Percentiles rank a stretch among this genome's conserved stretches.
phyloP scores from a whole-genome alignment of 2,329 filamentous ascomycete genomes.

The Cryphonectria nitschkei region DNA sequence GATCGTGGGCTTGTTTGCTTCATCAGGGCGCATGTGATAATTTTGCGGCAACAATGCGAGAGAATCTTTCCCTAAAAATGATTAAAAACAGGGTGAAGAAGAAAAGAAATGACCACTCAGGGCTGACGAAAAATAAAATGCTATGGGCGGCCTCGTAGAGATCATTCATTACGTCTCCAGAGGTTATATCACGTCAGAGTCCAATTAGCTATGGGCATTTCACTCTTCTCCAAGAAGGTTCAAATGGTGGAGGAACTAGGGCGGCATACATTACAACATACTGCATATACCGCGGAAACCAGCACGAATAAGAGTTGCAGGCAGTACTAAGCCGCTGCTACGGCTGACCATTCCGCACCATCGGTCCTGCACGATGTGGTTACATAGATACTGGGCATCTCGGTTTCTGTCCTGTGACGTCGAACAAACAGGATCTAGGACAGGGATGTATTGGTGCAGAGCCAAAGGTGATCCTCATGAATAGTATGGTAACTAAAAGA shows the following conservation, averaged over 20 bases:
- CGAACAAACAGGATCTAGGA: neutral
- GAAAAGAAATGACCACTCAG: neutral
- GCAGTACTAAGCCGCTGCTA: neutral
- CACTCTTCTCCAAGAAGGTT: neutral
- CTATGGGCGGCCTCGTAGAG: neutral
- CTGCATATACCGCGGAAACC: neutral
- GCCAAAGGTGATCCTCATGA: neutral
- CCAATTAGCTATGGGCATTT: neutral
- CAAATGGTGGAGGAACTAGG: neutral
- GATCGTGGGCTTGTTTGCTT: neutral
- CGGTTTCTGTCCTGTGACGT: neutral
- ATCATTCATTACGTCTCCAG: neutral
- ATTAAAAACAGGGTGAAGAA: neutral
- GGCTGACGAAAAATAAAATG: neutral
- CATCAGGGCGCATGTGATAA: neutral
- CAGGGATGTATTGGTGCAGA: neutral
- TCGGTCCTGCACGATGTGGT: neutral
- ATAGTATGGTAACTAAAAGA: neutral
- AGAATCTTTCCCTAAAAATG: too few relatives aligned
- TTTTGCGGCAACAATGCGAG: neutral
- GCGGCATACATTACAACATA: neutral
- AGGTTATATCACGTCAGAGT: neutral
- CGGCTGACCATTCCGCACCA: neutral
- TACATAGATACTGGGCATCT: neutral
- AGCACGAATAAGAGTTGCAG: constrained; percentile 1